Base-by-base conservation (phyloP, 2,329 filamentous ascomycete genomes). In the Lomentospora prolificans region DNA sequence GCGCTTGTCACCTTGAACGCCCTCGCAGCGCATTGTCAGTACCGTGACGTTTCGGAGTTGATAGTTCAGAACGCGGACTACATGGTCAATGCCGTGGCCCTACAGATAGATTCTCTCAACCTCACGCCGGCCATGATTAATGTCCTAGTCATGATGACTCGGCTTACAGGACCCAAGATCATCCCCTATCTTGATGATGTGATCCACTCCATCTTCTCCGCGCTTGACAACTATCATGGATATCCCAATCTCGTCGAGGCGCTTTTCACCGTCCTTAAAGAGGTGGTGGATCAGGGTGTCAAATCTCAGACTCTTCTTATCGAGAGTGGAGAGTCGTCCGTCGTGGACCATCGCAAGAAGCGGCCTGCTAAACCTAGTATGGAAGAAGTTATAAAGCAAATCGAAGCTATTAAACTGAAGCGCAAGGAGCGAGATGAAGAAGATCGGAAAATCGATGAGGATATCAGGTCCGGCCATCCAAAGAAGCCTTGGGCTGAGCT, bases 61-160 rank as follows among this genome's bases (percentile, higher is more conserved):
- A 85, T 99, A 39, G 81, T 97, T 27, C 84, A 87, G 54, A 99
- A 99, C 59, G 91, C 90, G 14, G 94, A 99, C 69, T 99, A 99
- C 67, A 87, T 99, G 70, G 86, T 97, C 58, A 97, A 97, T 65
- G 89, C 94, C 0, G 83, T 99, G 14, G 89, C 89, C 0, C 71
- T 97, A 58, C 88, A 90, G 59, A 79, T 99, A 6, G 96, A 96
- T 63, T 89, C 89, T 0, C 89, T 96, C 60, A 90, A 96, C 60
- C 86, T 97, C 54, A 92, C 90, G 0, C 91, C 92, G 1, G 88
- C 95, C 60, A 90, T 90, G 3, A 90, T 91, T 2, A 87, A 92
- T 61, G 94, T 97, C 2, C 71, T 99, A 51, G 79, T 87, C 5
- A 96, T 99, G 91, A 95, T 97, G 88, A 84, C 97, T 58, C 84